Base-by-base conservation (phyloP, 2,329 filamentous ascomycete genomes). In the Stachybotrys elegans region DNA sequence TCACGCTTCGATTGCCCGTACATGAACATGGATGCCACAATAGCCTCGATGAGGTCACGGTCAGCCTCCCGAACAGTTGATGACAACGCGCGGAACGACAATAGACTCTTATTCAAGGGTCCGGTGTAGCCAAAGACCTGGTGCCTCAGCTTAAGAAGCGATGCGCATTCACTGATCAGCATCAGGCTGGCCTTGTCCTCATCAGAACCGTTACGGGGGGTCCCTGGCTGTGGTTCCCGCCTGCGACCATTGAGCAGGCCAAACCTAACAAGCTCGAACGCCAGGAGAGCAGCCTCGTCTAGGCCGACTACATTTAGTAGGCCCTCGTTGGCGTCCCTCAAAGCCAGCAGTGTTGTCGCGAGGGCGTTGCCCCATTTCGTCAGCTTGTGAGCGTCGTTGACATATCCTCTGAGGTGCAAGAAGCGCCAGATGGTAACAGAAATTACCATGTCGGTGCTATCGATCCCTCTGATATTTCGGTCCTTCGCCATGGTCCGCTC, bases 91-190 rank as follows among this genome's bases (percentile, higher is more conserved):
- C 89, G 86, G 71, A 91, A 98, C 21, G 83, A 84, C 34, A 98
- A 75, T 42, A 96, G 75, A 53, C 92, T 90, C 64, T 93, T 85
- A 72, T 90, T 95, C 2, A 98, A 76, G 2, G 93, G 92, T 1
- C 93, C 93, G 2, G 92, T 96, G 66, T 96, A 98, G 22, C 93
- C 93, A 54, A 92, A 91, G 4, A 79, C 76, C 54, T 88, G 79
- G 62, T 98, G 93, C 23, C 83, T 81, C 49, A 97, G 74, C 58
- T 86, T 88, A 42, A 90, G 79, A 46, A 97, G 73, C 43, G 87
- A 90, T 13, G 91, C 88, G 48, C 91, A 85, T 31, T 93, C 85
- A 53, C 90, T 93, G 56, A 97, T 83, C 36, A 98, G 76, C 44
- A 93, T 76, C 36, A 90, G 82, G 57, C 84, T 85, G 23, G 78